Percentiles rank a stretch among this genome's conserved stretches.
These are phyloP conservation scores for Pouteria glomerata DNA, from an alignment of 148 eudicot species.

Conservation along the genomic window DNA sequence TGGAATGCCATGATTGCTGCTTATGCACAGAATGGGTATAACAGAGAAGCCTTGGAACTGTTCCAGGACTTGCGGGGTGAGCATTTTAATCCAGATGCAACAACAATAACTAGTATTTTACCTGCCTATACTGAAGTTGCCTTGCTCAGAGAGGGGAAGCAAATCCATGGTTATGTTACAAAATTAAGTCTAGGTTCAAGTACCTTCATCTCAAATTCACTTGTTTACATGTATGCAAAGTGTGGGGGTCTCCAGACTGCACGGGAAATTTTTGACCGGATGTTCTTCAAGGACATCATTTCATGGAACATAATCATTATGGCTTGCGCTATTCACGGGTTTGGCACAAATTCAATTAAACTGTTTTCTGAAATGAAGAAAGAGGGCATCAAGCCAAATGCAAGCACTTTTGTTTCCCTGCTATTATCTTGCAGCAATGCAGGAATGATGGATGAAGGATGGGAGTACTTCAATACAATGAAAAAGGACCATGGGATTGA, in stretches of 20 bases:
- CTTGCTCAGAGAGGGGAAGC: constrained; percentile 50
- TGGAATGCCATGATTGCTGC: constrained; percentile 66
- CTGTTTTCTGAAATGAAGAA: constrained; percentile 53
- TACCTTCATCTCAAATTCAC: constrained; percentile 43
- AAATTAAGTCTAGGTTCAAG: constrained; percentile 22
- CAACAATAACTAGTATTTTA: constrained; percentile 42
- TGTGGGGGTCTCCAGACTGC: constrained; percentile 61
- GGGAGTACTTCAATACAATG: constrained; percentile 59
- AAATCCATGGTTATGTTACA: constrained; percentile 47
- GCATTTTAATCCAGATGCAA: constrained; percentile 44
- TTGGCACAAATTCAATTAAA: constrained; percentile 34
- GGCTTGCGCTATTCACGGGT: constrained; percentile 72
- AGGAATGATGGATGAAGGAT: constrained; percentile 63
- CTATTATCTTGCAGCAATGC: constrained; percentile 62
- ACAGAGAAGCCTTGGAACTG: constrained; percentile 39
- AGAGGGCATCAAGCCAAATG: constrained; percentile 47
- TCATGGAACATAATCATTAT: constrained; percentile 81
- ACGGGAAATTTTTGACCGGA: constrained; percentile 35
- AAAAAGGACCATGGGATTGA: constrained; percentile 49
- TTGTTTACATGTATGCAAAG: constrained; percentile 60
- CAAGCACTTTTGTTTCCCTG: constrained; percentile 62
- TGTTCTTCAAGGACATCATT: constrained; percentile 45
- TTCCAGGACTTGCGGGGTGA: constrained; percentile 27
- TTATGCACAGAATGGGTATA: constrained; percentile 44
- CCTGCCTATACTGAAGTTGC: constrained; percentile 66